Evolutionary conservation across 1,284 basidiomycete species (phyloP).

Genomic region (Trametes hirsuta): DNA sequence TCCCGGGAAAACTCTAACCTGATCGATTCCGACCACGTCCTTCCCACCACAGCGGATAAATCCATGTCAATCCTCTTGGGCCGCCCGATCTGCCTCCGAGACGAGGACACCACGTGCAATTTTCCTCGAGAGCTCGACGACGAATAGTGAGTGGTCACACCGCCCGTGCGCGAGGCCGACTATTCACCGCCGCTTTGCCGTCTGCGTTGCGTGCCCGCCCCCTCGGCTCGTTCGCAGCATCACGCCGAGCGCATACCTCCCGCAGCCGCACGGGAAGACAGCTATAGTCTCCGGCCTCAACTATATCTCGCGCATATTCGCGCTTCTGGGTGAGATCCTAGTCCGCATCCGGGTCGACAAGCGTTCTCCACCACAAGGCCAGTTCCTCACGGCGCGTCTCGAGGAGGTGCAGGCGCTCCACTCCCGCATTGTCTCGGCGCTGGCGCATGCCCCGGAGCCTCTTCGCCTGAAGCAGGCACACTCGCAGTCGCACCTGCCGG

Average conservation of each 20-base stretch:
- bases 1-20: conserved; percentile 21
- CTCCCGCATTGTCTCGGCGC: conserved; percentile 67
- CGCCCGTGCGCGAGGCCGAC: conserved; percentile 31
- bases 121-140: conserved; percentile 86
- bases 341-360: conserved; percentile 84
- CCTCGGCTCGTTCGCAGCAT: conserved; percentile 52
- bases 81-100: conserved; percentile 78
- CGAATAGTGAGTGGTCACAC: conserved; percentile 67
- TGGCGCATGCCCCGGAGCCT: conserved; percentile 72
- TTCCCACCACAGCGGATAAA: conserved; percentile 67
- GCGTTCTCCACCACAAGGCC: conserved; percentile 79
- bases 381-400: conserved; percentile 77
- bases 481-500: conserved; percentile 50
- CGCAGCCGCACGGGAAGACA: conserved; percentile 82
- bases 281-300: conserved; percentile 84
- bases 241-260: conserved; percentile 76
- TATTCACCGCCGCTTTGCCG: conserved; percentile 40
- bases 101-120: conserved; percentile 86
- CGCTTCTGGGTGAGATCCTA: conserved; percentile 79
- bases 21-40: conserved; percentile 19
- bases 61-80: conserved; percentile 85
- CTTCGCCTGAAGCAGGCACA: conserved; percentile 65
- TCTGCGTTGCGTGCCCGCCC: conserved; percentile 17
- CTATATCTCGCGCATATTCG: conserved; percentile 85
- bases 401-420: conserved; percentile 82